Conservation (phyloP, 2,329 filamentous ascomycete genomes). For the Beauveria scarabaeidicola region DNA sequence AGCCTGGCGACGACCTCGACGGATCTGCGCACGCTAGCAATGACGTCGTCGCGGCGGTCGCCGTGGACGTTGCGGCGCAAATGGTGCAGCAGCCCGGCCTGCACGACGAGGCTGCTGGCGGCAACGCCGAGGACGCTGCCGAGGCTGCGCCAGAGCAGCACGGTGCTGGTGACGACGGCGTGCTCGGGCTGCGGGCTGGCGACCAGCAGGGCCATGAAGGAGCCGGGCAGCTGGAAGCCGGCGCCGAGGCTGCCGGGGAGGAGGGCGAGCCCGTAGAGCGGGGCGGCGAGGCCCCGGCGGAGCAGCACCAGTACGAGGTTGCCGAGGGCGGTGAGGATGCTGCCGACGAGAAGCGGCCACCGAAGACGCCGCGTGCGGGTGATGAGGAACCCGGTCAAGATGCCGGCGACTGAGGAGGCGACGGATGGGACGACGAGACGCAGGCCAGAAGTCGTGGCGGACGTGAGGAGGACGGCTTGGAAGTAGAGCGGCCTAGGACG, state of each 20-base stretch:
- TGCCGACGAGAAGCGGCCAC: slow-evolving; percentile 47
- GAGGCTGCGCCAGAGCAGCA: slow-evolving; percentile 63
- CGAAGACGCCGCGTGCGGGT: slow-evolving; percentile 51
- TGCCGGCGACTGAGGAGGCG: slow-evolving; percentile 45
- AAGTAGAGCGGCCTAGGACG: slow-evolving; percentile 60
- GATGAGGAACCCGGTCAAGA: slow-evolving; percentile 54
- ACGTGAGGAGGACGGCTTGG: slow-evolving; percentile 63
- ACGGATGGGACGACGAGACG: slow-evolving; percentile 58
- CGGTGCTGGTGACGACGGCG: slow-evolving; percentile 60
- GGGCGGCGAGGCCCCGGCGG: slow-evolving; percentile 41
- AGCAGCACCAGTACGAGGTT: slow-evolving; percentile 41
- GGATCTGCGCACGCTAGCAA: slow-evolving; percentile 42
- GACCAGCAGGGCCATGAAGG: slow-evolving; percentile 55
- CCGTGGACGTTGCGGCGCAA: slow-evolving; percentile 52
- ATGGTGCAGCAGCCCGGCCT: slow-evolving; percentile 58
- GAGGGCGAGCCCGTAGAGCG: slow-evolving; percentile 47
- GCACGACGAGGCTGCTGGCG: slow-evolving; percentile 60
- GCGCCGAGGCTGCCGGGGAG: slow-evolving; percentile 48
- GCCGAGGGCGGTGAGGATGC: slow-evolving; percentile 39
- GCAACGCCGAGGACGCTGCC: slow-evolving; percentile 69
- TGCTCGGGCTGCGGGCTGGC: slow-evolving; percentile 52
- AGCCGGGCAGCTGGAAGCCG: slow-evolving; percentile 56
- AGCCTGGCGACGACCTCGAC: slow-evolving; percentile 44
- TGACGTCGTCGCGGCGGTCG: slow-evolving; percentile 46
- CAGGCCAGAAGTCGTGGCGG: slow-evolving; percentile 63